Evolutionary conservation across 1,139 yeast genomes (phyloP).

Genomic region (Debaryomyces sp.): DNA sequence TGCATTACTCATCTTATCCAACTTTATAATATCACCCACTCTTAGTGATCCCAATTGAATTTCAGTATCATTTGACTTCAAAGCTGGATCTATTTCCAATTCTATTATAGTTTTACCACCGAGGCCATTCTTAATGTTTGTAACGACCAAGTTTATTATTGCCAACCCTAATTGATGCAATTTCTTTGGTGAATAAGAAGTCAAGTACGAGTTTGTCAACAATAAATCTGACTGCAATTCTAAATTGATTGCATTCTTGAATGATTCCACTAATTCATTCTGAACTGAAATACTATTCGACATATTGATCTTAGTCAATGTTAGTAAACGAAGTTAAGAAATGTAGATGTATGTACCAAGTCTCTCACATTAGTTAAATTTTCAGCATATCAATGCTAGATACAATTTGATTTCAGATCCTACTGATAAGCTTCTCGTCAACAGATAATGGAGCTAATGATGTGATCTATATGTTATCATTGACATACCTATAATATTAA

Average conservation of each 20-base stretch:
- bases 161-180: constrained; percentile 77
- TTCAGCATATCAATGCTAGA: not conserved
- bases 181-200: constrained; percentile 60
- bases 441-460: not conserved
- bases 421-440: not conserved
- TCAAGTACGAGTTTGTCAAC: constrained; percentile 51
- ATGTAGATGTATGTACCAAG: not conserved
- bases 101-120: constrained; percentile 80
- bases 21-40: constrained; percentile 76
- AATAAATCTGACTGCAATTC: constrained; percentile 65
- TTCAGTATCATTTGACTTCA: constrained; percentile 36
- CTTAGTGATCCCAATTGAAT: constrained; percentile 61
- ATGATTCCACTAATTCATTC: constrained; percentile 37
- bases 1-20: constrained; percentile 38
- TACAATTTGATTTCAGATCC: not conserved
- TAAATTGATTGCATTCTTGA: constrained; percentile 52
- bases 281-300: not conserved
- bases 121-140: constrained; percentile 70
- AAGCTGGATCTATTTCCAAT: constrained; percentile 62
- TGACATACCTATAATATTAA: not conserved
- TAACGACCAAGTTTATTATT: constrained; percentile 60
- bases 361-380: not conserved
- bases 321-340: not conserved
- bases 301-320: not conserved
- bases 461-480: not conserved